Evolutionary conservation across 805 yeast species (phyloP).

Genomic region (Brettanomyces naardenensis): DNA sequence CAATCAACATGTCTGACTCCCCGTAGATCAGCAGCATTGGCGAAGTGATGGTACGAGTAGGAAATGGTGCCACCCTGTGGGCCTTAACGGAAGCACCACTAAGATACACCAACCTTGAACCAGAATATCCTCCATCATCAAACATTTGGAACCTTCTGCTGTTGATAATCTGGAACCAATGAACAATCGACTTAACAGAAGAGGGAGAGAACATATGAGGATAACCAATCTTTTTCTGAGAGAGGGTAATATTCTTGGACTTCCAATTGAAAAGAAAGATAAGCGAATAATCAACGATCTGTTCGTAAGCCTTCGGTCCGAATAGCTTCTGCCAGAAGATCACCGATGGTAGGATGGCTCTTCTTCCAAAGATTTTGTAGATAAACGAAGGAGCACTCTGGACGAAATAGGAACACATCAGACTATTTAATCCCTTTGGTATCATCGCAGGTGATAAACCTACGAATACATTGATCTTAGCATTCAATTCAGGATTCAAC

Average conservation of each 20-base stretch:
- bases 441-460: conserved; percentile 94
- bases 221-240: conserved; percentile 40
- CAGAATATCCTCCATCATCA: conserved; percentile 32
- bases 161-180: conserved; percentile 41
- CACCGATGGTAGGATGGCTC: conserved; percentile 69
- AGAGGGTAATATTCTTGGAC: conserved; percentile 31
- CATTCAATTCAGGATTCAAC: conserved; percentile 53
- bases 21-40: conserved; percentile 83
- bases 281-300: conserved; percentile 38
- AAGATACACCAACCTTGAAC: conserved; percentile 22
- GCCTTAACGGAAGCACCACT: conserved; percentile 23
- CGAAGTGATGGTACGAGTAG: conserved; percentile 57
- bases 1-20: conserved; percentile 73
- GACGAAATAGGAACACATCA: conserved; percentile 39
- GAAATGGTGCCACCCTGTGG: conserved; percentile 48
- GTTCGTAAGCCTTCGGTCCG: conserved; percentile 42
- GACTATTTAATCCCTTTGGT: conserved; percentile 67
- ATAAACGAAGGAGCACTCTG: conserved; percentile 70
- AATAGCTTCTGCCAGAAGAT: conserved; percentile 45
- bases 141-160: conserved; percentile 45
- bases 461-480: conserved; percentile 47
- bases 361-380: conserved; percentile 64
- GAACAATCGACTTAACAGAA: conserved; percentile 46
- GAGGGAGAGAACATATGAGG: conserved; percentile 48
- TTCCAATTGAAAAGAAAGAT: conserved; percentile 42